These are phyloP conservation scores for Pugionium dolabratum DNA, from an alignment of 345 rosid genomes.

Conservation along the genomic window DNA sequence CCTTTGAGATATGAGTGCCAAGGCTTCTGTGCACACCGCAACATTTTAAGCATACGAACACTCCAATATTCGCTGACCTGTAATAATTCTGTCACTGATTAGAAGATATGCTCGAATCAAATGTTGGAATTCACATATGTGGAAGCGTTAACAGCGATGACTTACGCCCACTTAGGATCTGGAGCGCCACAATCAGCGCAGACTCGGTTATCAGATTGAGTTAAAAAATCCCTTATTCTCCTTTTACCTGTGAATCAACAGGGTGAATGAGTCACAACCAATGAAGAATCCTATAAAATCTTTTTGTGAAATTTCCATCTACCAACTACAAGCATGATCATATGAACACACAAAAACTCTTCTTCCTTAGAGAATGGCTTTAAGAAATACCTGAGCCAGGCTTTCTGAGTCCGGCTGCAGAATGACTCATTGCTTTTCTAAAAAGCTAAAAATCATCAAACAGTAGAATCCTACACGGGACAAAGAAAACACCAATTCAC, in stretches of 20 bases:
- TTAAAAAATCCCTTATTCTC: conserved; percentile 71
- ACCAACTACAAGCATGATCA: neutral
- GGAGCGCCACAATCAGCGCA: conserved; percentile 98
- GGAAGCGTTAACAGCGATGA: neutral
- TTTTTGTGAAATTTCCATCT: conserved; percentile 1
- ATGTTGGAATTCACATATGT: neutral
- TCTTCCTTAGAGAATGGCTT: neutral
- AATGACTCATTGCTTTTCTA: conserved; percentile 57
- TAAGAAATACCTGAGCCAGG: conserved; percentile 53
- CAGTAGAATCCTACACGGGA: conserved; percentile 31
- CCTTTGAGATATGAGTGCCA: conserved; percentile 95
- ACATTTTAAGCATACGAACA: conserved; percentile 94
- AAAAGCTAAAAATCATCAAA: conserved; percentile 36
- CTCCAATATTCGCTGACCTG: conserved; percentile 99
- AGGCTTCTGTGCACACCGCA: conserved; percentile 97
- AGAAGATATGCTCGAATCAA: neutral
- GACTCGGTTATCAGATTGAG: conserved; percentile 70
- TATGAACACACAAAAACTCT: conserved; percentile 5
- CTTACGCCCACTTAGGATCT: conserved; percentile 99
- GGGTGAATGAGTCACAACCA: conserved; percentile 10
- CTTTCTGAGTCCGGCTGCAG: conserved; percentile 47
- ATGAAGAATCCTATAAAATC: conserved; percentile 4
- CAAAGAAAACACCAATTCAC: neutral
- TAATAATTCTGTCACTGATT: conserved; percentile 7
- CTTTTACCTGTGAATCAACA: conserved; percentile 56